Evolutionary conservation across 371 early-diverging fungal genomes (phyloP).

Genomic region (Apophysomyces trapeziformis): DNA sequence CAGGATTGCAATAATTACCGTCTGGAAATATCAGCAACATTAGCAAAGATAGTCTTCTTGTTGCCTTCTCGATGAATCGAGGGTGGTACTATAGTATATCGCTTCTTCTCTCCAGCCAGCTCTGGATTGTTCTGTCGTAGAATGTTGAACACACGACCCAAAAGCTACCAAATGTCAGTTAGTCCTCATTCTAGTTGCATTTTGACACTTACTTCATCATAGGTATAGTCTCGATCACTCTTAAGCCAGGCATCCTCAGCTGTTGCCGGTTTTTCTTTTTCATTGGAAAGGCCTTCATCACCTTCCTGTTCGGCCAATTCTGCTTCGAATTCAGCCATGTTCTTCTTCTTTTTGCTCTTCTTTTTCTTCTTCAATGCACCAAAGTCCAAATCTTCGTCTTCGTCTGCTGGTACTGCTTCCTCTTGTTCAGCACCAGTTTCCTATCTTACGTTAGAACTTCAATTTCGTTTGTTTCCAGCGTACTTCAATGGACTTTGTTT

Average conservation of each 20-base stretch:
- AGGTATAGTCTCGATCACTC: constrained; percentile 93
- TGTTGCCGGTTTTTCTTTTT: constrained; percentile 31
- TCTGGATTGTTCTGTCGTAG: constrained; percentile 96
- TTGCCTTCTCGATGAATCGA: constrained; percentile 92
- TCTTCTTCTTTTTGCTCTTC: constrained; percentile 86
- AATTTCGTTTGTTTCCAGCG: constrained; percentile 7
- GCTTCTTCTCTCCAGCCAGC: constrained; percentile 88
- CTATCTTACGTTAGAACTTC: constrained; percentile 8
- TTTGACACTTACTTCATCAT: constrained; percentile 72
- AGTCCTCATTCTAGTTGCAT: neutral
- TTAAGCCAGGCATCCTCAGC: constrained; percentile 75
- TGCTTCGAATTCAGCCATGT: constrained; percentile 84
- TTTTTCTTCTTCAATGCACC: constrained; percentile 88
- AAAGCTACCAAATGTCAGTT: constrained; percentile 57
- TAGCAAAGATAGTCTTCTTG: constrained; percentile 96
- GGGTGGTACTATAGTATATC: constrained; percentile 94
- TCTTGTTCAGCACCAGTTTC: constrained; percentile 56
- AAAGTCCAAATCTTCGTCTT: constrained; percentile 74
- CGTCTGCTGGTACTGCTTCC: constrained; percentile 48
- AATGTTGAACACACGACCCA: constrained; percentile 90
- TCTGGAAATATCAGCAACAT: constrained; percentile 92
- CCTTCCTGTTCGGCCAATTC: constrained; percentile 71
- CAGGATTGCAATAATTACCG: constrained; percentile 43
- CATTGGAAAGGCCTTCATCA: constrained; percentile 64
- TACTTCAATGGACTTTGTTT: constrained; percentile 67